Evolutionary conservation across 192 early-diverging fungal species (phyloP), one percentile per base, ranked within the genome.

Genomic region (Dissophora globulifera): DNA sequence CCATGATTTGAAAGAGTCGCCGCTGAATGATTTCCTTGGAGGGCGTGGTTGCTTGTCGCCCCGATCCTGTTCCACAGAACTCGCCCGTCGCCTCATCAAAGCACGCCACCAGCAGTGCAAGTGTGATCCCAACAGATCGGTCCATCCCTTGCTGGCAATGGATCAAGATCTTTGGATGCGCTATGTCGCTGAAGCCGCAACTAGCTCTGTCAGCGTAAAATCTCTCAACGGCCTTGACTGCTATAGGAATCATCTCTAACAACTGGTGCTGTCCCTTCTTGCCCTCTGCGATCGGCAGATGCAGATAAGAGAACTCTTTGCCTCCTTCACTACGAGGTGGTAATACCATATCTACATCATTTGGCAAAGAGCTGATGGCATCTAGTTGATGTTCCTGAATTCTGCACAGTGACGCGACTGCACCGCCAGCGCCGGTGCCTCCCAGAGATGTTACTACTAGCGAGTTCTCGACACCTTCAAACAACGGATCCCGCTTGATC

Each of bases 101-200:
- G 57, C 83, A 87, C 16, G 79, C 54, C 1, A 90, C 53, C 33
- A 96, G 43, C 11, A 93, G 55, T 0, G 89, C 83, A 57, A 96
- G 59, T 12, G 89, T 71, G 57, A 96, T 91, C 19, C 93, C 91
- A 2, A 93, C 92, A 5, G 93, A 93, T 43, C 92, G 67, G 69
- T 94, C 93, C 68, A 85, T 87, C 5, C 92, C 94, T 78, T 95
- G 90, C 46, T 85, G 86, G 79, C 95, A 93, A 62, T 93, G 91
- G 17, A 96, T 69, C 48, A 96, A 75, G 9, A 95, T 72, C 49
- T 69, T 72, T 4, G 46, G 58, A 4, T 2, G 50, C 16, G 32
- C 27, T n/a, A n/a, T n/a, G n/a, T n/a, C n/a, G n/a, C n/a, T n/a
- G n/a, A n/a, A n/a, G n/a, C n/a, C n/a, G n/a, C n/a, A n/a, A 8